Evolutionary conservation across 2,329 filamentous ascomycete genomes (phyloP).

Genomic region (Fusarium sp.): DNA sequence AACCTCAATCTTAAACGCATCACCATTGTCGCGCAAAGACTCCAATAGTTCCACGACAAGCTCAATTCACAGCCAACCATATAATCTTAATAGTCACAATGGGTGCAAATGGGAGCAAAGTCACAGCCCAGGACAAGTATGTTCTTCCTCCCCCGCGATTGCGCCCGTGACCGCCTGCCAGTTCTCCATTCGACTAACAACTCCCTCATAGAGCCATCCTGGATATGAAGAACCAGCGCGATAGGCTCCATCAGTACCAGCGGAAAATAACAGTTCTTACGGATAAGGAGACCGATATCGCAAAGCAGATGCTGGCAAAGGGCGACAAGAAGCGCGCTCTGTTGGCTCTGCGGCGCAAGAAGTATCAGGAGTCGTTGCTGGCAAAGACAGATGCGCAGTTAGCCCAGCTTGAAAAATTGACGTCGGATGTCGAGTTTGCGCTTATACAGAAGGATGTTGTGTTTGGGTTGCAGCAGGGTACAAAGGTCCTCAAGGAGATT

Average conservation of each 20-base stretch:
- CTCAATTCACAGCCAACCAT: constrained; percentile 9
- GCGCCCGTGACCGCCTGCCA: constrained; percentile 31
- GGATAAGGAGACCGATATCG: constrained; percentile 86
- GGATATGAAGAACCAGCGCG: constrained; percentile 96
- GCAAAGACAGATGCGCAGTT: constrained; percentile 92
- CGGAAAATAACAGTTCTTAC: constrained; percentile 88
- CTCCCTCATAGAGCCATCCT: constrained; percentile 81
- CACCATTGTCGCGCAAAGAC: constrained; percentile 7
- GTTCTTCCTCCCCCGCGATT: constrained; percentile 44
- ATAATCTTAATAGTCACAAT: constrained; percentile 51
- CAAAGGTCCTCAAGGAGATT: constrained; percentile 88
- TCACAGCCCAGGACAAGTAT: constrained; percentile 86
- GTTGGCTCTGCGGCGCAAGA: constrained; percentile 90
- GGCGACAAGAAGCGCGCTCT: constrained; percentile 86
- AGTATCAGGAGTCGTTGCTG: constrained; percentile 93
- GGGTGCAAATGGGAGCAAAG: constrained; percentile 68
- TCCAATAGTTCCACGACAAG: neutral
- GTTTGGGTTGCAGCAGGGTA: constrained; percentile 92
- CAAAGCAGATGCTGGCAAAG: constrained; percentile 81
- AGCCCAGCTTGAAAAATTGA: constrained; percentile 91
- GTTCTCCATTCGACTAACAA: constrained; percentile 7
- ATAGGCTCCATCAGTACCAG: constrained; percentile 97
- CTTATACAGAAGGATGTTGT: constrained; percentile 96
- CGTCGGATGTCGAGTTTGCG: constrained; percentile 91
- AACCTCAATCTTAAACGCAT: neutral